Conservation (phyloP, 495 filamentous ascomycete species). For the Bacidia rubella region DNA sequence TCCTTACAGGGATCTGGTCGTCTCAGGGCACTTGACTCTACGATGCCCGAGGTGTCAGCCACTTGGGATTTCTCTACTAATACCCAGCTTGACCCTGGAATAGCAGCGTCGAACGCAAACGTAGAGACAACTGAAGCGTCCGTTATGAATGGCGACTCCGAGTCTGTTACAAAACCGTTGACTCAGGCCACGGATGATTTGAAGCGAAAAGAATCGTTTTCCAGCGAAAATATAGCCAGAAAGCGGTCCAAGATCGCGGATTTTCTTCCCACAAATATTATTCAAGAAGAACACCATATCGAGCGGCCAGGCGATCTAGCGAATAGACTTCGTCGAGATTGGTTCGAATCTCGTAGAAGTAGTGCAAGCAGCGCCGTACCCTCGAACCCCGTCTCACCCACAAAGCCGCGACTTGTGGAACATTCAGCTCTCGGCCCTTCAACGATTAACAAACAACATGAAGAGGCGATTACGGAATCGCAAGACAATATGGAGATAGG, state of each 20-base stretch:
- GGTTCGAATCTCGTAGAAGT: constrained; percentile 13
- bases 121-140: too few species aligned
- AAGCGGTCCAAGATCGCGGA: constrained; percentile 1
- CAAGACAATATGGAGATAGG: too few species aligned
- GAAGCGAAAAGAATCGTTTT: constrained; percentile 1
- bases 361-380: constrained; percentile 10
- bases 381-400: constrained; percentile 5
- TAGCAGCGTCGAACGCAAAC: too few species aligned
- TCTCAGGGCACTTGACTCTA: not conserved
- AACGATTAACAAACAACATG: not conserved
- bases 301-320: not conserved
- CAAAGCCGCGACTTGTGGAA: not conserved
- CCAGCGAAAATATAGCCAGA: not conserved
- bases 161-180: too few species aligned
- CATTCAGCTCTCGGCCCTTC: not conserved
- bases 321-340: constrained; percentile 15
- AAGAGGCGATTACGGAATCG: not conserved
- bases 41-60: not conserved
- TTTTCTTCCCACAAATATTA: not conserved
- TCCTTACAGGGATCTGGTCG: not conserved
- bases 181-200: not conserved
- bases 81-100: not conserved
- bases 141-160: too few species aligned
- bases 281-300: not conserved
- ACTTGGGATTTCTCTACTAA: not conserved